Conservation (phyloP, 176 grass and related monocot genomes). For the Urochloa ruziziensis region DNA sequence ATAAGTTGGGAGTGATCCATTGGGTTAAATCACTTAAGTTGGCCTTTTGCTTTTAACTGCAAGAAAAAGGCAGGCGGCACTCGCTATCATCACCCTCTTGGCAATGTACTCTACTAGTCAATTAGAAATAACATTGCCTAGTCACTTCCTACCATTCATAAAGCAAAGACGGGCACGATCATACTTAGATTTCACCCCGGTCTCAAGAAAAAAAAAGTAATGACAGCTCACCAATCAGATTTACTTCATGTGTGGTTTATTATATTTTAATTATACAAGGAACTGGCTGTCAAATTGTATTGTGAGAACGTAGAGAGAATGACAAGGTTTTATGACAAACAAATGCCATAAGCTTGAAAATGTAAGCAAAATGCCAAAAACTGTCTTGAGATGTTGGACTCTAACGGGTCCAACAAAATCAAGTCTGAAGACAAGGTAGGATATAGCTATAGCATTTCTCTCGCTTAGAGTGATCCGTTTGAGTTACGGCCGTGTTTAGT, state of each 20-base stretch:
- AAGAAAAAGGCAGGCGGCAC: background rate
- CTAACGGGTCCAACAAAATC: background rate
- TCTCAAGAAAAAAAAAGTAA: background rate
- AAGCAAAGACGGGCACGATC: background rate
- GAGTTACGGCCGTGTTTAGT: too few species aligned
- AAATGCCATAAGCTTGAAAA: background rate
- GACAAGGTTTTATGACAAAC: background rate
- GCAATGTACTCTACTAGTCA: background rate
- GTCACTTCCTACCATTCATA: background rate
- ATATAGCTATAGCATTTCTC: background rate
- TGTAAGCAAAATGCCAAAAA: too few species aligned
- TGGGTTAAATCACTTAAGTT: too few species aligned
- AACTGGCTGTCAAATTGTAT: background rate
- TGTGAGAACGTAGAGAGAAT: too few species aligned
- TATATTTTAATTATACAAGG: background rate
- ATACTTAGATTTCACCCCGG: background rate
- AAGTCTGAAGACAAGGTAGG: background rate
- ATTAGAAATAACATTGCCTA: background rate
- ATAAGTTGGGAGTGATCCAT: too few species aligned
- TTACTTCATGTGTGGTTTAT: background rate
- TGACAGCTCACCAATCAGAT: background rate
- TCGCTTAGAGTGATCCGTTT: background rate
- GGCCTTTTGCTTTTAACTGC: conserved; percentile 2
- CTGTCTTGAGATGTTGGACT: background rate
- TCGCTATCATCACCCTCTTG: too few species aligned